A percentile compares a stretch with the other conserved stretches of the same genome.
Conservation (phyloP, 768 basidiomycete species). For the Termitomyces sp. region DNA sequence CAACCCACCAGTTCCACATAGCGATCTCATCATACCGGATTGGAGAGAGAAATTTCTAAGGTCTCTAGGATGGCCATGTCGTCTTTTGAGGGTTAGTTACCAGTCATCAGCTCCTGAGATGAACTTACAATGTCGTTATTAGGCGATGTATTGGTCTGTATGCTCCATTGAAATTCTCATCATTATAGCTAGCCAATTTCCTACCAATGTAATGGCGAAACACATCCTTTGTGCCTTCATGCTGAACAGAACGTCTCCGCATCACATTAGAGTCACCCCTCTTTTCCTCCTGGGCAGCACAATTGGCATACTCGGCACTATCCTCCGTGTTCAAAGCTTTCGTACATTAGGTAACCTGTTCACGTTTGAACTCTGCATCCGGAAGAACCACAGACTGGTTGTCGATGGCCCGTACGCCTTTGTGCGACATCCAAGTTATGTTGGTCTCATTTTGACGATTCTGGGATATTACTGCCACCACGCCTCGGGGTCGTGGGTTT, state of each 20-base stretch:
- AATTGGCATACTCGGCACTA: slow-evolving; percentile 24
- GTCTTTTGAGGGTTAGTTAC: slow-evolving; percentile 21
- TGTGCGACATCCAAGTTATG: slow-evolving; percentile 35
- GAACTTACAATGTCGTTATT: background rate
- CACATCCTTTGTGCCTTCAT: slow-evolving; percentile 14
- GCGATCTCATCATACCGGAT: slow-evolving; percentile 22
- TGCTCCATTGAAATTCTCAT: slow-evolving; percentile 22
- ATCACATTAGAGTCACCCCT: slow-evolving; percentile 19
- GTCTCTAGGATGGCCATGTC: slow-evolving; percentile 20
- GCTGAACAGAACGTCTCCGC: slow-evolving; percentile 8
- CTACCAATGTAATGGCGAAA: slow-evolving; percentile 12
- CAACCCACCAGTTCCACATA: slow-evolving; percentile 20
- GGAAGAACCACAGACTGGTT: slow-evolving; percentile 27
- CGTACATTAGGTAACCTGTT: slow-evolving; percentile 29
- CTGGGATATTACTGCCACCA: slow-evolving; percentile 20
- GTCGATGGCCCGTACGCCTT: slow-evolving; percentile 28
- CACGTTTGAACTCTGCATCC: slow-evolving; percentile 32
- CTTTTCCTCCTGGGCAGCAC: slow-evolving; percentile 23
- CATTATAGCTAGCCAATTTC: slow-evolving; percentile 19
- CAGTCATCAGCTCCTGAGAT: background rate
- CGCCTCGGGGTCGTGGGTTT: slow-evolving; percentile 26
- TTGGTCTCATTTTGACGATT: slow-evolving; percentile 25
- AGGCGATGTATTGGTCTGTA: slow-evolving; percentile 23
- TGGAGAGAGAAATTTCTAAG: slow-evolving; percentile 28
- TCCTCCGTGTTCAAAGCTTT: slow-evolving; percentile 27